Evolutionary conservation across 495 filamentous ascomycete species (phyloP), one percentile per base, ranked within the genome.

Genomic region (Aspergillus carlsbadensis): DNA sequence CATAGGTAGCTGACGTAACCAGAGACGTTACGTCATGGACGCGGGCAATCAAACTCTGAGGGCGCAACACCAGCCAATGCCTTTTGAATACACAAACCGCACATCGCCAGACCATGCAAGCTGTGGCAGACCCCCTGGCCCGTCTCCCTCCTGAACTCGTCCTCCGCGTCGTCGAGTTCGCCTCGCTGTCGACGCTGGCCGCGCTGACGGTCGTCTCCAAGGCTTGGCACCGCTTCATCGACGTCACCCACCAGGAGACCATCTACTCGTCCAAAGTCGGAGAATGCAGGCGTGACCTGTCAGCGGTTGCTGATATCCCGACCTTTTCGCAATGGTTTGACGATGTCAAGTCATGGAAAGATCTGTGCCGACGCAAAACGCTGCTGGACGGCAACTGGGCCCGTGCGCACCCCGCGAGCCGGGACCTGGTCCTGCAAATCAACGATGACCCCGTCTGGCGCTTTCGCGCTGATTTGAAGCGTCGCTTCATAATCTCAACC

Each of bases 221-320:
- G 22, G 69, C 70, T 31, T 75, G 72, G 72, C 69, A 74, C 53
- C 44, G 55, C 39, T 74, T 75, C 52, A 75, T 75, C 59, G 72
- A 75, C 60, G 56, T 65, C 62, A 71, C 70, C 5, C 71, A 75
- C 54, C 72, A 69, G 64, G 63, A 75, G 35, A 65, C 70, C 10
- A 74, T 75, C 59, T 75, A 75, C 54, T 48, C 48, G 22, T 66
- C 67, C 56, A 66, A 68, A 29, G 31, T 49, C 8, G 55, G 59
- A 22, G 54, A 52, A 6, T 18, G 50, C 29, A 6, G 14, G 3
- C 66, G 63, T 8, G 67, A 70, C 41, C 56, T 70, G 14, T 57
- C 64, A 2, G 68, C 66, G 13, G 46, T 69, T 3, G 42, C 57
- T 0, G 42, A 67, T 7, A 52, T 45, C 7, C 52, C 51, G 26